Evolutionary conservation across 768 basidiomycete genomes (phyloP).

Genomic region (Plicaturopsis crispa): DNA sequence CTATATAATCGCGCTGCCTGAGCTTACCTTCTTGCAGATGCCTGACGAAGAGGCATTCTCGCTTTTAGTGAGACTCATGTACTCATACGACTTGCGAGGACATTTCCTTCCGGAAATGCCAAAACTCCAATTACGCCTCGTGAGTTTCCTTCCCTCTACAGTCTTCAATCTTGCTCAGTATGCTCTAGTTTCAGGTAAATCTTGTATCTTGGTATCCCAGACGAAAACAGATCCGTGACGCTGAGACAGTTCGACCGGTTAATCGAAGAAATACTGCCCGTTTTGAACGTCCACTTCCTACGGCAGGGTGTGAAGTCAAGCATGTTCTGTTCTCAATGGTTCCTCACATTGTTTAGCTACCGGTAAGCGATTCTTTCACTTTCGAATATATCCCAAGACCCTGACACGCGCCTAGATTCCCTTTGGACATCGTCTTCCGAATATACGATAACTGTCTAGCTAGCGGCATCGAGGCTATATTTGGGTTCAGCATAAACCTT

Average conservation of each 20-base stretch:
- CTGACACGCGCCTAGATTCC: constrained; percentile 53
- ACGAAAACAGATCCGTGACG: constrained; percentile 8
- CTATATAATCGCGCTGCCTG: neutral
- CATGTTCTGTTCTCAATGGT: constrained; percentile 99
- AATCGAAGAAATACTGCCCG: constrained; percentile 87
- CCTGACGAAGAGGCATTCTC: constrained; percentile 99
- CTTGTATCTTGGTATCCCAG: constrained; percentile 1
- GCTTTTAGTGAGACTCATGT: constrained; percentile 89
- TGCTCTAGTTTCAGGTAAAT: constrained; percentile 51
- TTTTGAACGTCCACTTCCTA: constrained; percentile 87
- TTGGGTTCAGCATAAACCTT: constrained; percentile 86
- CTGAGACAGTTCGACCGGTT: constrained; percentile 79
- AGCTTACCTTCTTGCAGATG: constrained; percentile 54
- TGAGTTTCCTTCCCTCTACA: constrained; percentile 34
- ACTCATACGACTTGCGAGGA: constrained; percentile 91
- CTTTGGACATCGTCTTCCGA: constrained; percentile 87
- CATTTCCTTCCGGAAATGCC: constrained; percentile 99
- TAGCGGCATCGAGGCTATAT: constrained; percentile 94
- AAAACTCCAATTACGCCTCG: constrained; percentile 85
- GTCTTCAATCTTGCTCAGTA: too few species aligned
- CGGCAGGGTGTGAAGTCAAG: constrained; percentile 94
- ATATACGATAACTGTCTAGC: constrained; percentile 97
- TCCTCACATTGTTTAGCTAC: constrained; percentile 94
- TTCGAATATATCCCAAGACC: neutral
- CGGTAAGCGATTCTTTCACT: constrained; percentile 45